Percentiles rank a stretch among this genome's conserved stretches.
Evolutionary conservation across 345 rosid species (phyloP).

Genomic region (Firmiana major): DNA sequence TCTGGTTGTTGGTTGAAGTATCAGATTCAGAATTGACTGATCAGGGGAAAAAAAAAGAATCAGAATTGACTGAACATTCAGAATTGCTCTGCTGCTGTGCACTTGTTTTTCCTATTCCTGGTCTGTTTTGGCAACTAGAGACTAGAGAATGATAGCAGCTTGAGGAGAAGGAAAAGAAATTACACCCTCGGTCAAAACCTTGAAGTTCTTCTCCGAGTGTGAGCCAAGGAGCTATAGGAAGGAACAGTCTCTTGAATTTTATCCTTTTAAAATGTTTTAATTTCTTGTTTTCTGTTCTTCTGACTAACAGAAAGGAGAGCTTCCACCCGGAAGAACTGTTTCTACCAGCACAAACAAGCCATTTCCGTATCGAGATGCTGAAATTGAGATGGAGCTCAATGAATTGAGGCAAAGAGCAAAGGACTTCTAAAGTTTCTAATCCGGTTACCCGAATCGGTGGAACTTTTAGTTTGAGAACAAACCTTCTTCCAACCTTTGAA

Average conservation of each 20-base stretch:
- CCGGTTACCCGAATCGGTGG: background rate
- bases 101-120: background rate
- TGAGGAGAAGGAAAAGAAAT: background rate
- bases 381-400: conserved; percentile 64
- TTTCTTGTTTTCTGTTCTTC: background rate
- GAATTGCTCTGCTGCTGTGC: background rate
- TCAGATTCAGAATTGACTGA: background rate
- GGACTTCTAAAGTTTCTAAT: conserved; percentile 31
- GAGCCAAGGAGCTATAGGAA: background rate
- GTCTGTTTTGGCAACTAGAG: conserved; percentile 11
- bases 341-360: conserved; percentile 30
- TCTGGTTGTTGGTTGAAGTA: background rate
- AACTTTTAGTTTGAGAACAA: background rate
- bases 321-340: conserved; percentile 59
- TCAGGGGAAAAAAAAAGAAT: background rate
- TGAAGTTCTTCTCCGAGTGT: background rate
- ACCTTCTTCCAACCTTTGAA: background rate
- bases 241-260: background rate
- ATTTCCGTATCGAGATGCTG: conserved; percentile 45
- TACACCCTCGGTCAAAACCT: background rate
- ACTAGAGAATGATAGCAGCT: background rate
- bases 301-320: conserved; percentile 58
- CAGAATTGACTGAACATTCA: background rate
- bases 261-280: background rate
- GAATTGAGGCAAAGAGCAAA: conserved; percentile 52